Evolutionary conservation across 2,329 filamentous ascomycete genomes (phyloP), one percentile per base, ranked within the genome.

Genomic region (Apiospora arundinis): DNA sequence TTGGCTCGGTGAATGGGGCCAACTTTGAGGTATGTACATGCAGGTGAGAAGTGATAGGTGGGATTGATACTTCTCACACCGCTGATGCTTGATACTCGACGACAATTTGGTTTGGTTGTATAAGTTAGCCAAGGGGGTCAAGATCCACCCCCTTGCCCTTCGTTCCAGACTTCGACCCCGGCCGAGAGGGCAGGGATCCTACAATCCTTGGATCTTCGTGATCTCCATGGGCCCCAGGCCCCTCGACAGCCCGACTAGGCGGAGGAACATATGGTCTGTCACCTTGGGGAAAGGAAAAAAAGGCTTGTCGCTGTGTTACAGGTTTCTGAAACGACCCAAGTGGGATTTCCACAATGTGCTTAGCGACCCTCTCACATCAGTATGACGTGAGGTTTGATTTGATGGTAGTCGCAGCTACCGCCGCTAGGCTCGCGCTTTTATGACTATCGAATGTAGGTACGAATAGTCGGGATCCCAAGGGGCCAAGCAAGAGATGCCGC

Each of bases 211-310:
- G 56, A 23, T 63, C 56, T 63, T 63, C 56, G 56, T 63, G 56
- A 63, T 63, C 56, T 23, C 32, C 56, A 63, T 32, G 56, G 56
- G 3, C 18, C 56, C n/a, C n/a, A n/a, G n/a, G n/a, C n/a, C n/a
- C n/a, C 56, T 40, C 28, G n/a, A 12, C 56, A 63, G 18, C 56
- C 56, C 11, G 40, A 12, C 56, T 40, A n/a, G 32, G 18, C 56
- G 28, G 56, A 63, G 56, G 56, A 63, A 40, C 56, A 63, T 63
- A 40, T 40, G 56, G 56, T 40, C 56, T 63, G 32, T 40, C 21
- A 63, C 56, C 56, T 63, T 63, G 56, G 56, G 56, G 56, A 40
- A 37, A n/a, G n/a, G n/a, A n/a, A n/a, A n/a, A n/a, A n/a, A 63
- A 63, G 56, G 56, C 56, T 63, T 63, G 56, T 63, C 32, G 56